phyloP scores from a whole-genome alignment of 2,329 filamentous ascomycete species.

The Plenodomus tracheiphilus region DNA sequence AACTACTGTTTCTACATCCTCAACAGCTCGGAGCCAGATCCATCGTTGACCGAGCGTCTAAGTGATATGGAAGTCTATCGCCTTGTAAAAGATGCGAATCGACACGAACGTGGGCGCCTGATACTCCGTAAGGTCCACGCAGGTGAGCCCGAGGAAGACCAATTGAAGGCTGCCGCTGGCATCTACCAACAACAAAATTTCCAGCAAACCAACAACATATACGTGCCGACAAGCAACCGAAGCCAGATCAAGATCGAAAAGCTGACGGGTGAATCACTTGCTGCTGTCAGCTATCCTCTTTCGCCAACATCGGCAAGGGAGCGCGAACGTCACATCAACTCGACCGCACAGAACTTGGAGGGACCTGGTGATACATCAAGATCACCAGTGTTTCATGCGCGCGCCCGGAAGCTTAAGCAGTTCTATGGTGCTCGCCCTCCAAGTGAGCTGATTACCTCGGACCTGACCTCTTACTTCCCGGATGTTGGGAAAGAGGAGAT shows the following conservation, averaged over 20 bases:
- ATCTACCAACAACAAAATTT: slow-evolving; percentile 84
- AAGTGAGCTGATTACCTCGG: slow-evolving; percentile 95
- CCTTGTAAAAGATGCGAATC: slow-evolving; percentile 82
- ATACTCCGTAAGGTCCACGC: slow-evolving; percentile 92
- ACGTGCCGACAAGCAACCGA: slow-evolving; percentile 68
- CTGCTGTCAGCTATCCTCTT: slow-evolving; percentile 81
- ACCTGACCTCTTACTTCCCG: slow-evolving; percentile 95
- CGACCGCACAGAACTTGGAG: slow-evolving; percentile 54
- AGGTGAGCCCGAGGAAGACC: slow-evolving; percentile 83
- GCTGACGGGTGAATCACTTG: slow-evolving; percentile 83
- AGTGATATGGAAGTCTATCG: slow-evolving; percentile 87
- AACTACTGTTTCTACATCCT: slow-evolving; percentile 98
- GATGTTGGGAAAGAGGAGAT: slow-evolving; percentile 93
- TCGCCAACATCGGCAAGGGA: slow-evolving; percentile 74
- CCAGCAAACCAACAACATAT: slow-evolving; percentile 66
- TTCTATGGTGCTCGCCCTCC: slow-evolving; percentile 93
- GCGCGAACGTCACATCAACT: slow-evolving; percentile 67
- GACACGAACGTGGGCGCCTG: slow-evolving; percentile 84
- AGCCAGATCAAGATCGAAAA: slow-evolving; percentile 89
- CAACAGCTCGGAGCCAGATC: slow-evolving; percentile 80
- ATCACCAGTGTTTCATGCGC: slow-evolving; percentile 46
- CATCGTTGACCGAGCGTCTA: slow-evolving; percentile 77
- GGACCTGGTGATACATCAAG: slow-evolving; percentile 33
- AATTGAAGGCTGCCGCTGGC: slow-evolving; percentile 82
- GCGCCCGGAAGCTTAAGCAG: slow-evolving; percentile 64